Base-by-base conservation (phyloP, 2,329 filamentous ascomycete genomes). In the Emergomyces orientalis region DNA sequence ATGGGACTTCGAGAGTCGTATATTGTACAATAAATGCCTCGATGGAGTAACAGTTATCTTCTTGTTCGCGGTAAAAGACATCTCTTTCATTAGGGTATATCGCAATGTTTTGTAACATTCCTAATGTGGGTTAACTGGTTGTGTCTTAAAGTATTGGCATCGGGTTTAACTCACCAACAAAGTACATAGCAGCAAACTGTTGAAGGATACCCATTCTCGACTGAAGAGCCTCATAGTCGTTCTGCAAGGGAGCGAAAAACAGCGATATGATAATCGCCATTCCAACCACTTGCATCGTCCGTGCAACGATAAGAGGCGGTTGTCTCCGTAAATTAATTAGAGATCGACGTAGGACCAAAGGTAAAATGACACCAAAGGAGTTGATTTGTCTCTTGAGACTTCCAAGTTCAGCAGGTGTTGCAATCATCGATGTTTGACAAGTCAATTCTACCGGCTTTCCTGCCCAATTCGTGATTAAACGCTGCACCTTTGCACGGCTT, bases 71-170 rank as follows among this genome's bases (percentile, higher is more conserved):
- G 70, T 91, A 90, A 72, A 91, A 91, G 0, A 91, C 88, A 63
- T 90, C 87, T 3, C 87, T 81, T 70, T 91, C 88, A 49, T 78
- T 78, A 0, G 88, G 88, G 69, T 91, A 91, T 8, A 89, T 81
- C 2, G 88, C 87, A 3, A 91, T 86, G 69, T 91, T 91, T 72
- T 91, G 88, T 14, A 91, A 80, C 88, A 91, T 90, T 34, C 88
- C 88, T 83, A 9, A 54, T 30, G 3, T 30, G 41, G 5, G 61
- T 22, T 61, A 37, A 49, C 58, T 19, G 52, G n/a, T 55, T 30
- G 19, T 17, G 1, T 32, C 8, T 27, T 37, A n/a, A 45, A 62
- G 41, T 34, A 2, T 43, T 39, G 49, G 49, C 11, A 39, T 17
- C n/a, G 13, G 17, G 8, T 39, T 41, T 37, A 27, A 67, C 71